These are phyloP conservation scores for Saccharomycopsis malanga DNA, from an alignment of 805 yeast species.

Conservation along the genomic window DNA sequence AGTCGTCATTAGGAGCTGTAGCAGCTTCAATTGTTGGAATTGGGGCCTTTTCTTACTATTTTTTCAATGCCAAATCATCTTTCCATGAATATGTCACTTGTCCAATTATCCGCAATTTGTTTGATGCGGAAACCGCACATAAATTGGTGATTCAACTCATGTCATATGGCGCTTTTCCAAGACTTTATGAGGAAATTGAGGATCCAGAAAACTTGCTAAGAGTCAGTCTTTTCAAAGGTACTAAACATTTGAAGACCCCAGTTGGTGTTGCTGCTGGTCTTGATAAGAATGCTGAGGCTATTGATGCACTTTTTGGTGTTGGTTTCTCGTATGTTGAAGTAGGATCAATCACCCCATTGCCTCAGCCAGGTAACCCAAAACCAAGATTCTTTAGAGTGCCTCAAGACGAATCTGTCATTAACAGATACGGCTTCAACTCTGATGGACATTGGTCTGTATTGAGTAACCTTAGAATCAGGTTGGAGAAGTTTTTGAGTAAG, in stretches of 20 bases:
- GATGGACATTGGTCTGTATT: slow-evolving; percentile 75
- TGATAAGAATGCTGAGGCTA: slow-evolving; percentile 88
- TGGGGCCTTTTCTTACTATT: slow-evolving; percentile 44
- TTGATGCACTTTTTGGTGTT: slow-evolving; percentile 65
- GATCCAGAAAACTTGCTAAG: slow-evolving; percentile 38
- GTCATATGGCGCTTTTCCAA: slow-evolving; percentile 64
- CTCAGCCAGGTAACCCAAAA: slow-evolving; percentile 92
- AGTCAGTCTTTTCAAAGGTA: slow-evolving; percentile 50
- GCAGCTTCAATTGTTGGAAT: slow-evolving; percentile 24
- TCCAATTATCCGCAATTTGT: slow-evolving; percentile 61
- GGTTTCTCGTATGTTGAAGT: slow-evolving; percentile 91
- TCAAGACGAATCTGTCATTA: slow-evolving; percentile 83
- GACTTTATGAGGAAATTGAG: slow-evolving; percentile 45
- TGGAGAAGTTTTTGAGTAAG: slow-evolving; percentile 33
- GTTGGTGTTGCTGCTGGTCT: slow-evolving; percentile 94
- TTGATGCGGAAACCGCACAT: slow-evolving; percentile 88
- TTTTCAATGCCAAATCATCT: slow-evolving; percentile 72
- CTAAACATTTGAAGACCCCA: slow-evolving; percentile 60
- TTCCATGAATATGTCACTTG: slow-evolving; percentile 74
- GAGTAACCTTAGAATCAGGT: slow-evolving; percentile 59
- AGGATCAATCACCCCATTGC: slow-evolving; percentile 86
- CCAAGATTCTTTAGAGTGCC: slow-evolving; percentile 88
- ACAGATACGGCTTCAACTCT: slow-evolving; percentile 93
- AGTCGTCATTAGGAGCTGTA: slow-evolving; percentile 13
- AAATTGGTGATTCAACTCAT: slow-evolving; percentile 60